Base-by-base conservation (phyloP, 1,139 yeast species). In the Suhomyces bribrorum region DNA sequence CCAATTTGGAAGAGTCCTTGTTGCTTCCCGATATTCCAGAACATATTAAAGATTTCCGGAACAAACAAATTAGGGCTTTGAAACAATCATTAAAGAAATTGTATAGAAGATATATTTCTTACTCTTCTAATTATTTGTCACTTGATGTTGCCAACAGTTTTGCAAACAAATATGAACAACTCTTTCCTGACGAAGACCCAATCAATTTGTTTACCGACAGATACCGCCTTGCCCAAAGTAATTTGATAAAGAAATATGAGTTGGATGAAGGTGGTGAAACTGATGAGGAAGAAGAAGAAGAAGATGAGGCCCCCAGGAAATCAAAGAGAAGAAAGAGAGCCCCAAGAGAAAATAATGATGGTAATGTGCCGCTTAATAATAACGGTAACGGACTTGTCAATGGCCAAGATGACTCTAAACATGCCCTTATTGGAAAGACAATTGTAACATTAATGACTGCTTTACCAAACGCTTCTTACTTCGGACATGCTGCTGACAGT, bases 101-200 rank as follows among this genome's bases (percentile, higher is more conserved):
- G 31, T 54, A 58, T 34, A 55, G 53, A 32, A 51, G 47, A 23
- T 61, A 65, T 43, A 61, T 65, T 31, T 52, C 60, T 12, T 65
- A 59, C 52, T 63, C 69, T 2, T 54, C 60, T 5, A 59, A 61
- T 34, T 83, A 76, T 55, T 83, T 92, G 33, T 90, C 86, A 47
- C 61, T 87, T 26, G 75, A 78, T 32, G 84, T 87, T 11, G 81
- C 88, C 4, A 67, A 75, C 37, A 74, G 79, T 43, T 71, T 90
- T 32, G 90, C 86, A 45, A 71, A 70, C 37, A 74, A 95, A 41
- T 89, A 77, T 57, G 69, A 74, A 29, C 83, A 80, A 44, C 64
- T 74, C 30, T 88, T 86, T 57, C 87, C 90, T 0, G 75, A 79
- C 11, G 80, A 78, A 34, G 75, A 70, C 45, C 66, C 72, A 11